Percentiles rank a stretch among this genome's conserved stretches.
Conservation (phyloP, 139 green algal species). For the Haematococcus lacustris region DNA sequence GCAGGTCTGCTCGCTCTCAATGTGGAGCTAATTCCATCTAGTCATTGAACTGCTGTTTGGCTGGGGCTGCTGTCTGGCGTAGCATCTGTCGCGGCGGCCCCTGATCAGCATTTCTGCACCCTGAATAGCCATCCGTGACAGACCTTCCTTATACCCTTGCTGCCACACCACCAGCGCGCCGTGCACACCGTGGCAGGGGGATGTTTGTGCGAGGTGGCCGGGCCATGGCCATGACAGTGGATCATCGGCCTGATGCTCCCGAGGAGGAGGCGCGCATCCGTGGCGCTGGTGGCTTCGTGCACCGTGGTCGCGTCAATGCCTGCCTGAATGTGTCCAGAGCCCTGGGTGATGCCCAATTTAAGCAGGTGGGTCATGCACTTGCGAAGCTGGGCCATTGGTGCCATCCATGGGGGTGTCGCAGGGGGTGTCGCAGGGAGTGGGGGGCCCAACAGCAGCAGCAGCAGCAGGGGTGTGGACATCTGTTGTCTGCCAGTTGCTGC, state of each 20-base stretch:
- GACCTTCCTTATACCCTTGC: background rate
- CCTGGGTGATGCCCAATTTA: constrained; percentile 26
- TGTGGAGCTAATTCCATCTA: background rate
- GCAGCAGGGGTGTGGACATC: too few species aligned
- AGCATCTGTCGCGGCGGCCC: background rate
- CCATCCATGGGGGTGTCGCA: background rate
- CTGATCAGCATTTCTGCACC: background rate
- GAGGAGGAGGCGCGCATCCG: constrained; percentile 14
- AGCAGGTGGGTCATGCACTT: constrained; percentile 15
- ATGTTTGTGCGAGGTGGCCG: constrained; percentile 2
- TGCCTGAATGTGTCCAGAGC: constrained; percentile 28
- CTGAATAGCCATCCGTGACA: background rate
- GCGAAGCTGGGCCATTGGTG: background rate
- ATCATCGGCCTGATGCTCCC: constrained; percentile 4
- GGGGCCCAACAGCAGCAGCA: background rate
- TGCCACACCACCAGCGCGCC: background rate
- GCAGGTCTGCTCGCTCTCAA: too few species aligned
- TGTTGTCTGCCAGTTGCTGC: background rate
- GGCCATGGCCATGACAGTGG: constrained; percentile 4
- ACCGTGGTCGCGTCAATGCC: constrained; percentile 24
- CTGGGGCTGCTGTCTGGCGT: background rate
- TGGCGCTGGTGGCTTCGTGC: constrained; percentile 22
- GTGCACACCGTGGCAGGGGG: background rate
- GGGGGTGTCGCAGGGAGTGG: background rate
- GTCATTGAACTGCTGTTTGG: background rate